Evolutionary conservation across 257 asterid genomes (phyloP).

Genomic region (Fraxinus cuspidata): DNA sequence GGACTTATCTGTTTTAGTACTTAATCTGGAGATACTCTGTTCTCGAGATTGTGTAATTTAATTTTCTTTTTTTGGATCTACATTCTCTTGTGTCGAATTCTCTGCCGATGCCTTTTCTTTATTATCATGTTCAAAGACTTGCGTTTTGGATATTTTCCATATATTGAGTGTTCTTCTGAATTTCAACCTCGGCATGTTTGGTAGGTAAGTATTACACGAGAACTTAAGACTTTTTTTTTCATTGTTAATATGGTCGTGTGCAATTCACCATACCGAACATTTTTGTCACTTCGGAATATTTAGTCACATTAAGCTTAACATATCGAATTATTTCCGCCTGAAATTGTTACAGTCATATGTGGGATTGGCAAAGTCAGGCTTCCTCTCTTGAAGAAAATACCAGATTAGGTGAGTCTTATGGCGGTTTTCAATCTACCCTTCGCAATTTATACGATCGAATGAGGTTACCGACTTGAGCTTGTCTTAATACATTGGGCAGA

Average conservation of each 20-base stretch:
- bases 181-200: neutral
- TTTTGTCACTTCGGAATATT: neutral
- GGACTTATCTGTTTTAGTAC: constrained; percentile 15
- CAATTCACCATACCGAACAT: neutral
- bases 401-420: constrained; percentile 30
- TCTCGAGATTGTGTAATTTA: neutral
- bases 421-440: neutral
- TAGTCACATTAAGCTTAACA: neutral
- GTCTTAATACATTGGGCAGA: constrained; percentile 22
- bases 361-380: constrained; percentile 42
- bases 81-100: neutral
- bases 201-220: neutral
- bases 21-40: neutral
- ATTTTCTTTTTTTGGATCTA: constrained; percentile 5
- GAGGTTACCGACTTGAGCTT: neutral
- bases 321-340: neutral
- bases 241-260: too few species aligned
- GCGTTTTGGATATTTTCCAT: constrained; percentile 9
- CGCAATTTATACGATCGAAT: neutral
- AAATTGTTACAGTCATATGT: constrained; percentile 35
- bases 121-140: constrained; percentile 10
- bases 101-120: neutral
- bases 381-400: constrained; percentile 33
- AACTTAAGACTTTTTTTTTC: too few species aligned
- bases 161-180: neutral